These are phyloP conservation scores for Colletotrichum lindemuthianum DNA, from an alignment of 2,329 filamentous ascomycete genomes.

Conservation along the genomic window DNA sequence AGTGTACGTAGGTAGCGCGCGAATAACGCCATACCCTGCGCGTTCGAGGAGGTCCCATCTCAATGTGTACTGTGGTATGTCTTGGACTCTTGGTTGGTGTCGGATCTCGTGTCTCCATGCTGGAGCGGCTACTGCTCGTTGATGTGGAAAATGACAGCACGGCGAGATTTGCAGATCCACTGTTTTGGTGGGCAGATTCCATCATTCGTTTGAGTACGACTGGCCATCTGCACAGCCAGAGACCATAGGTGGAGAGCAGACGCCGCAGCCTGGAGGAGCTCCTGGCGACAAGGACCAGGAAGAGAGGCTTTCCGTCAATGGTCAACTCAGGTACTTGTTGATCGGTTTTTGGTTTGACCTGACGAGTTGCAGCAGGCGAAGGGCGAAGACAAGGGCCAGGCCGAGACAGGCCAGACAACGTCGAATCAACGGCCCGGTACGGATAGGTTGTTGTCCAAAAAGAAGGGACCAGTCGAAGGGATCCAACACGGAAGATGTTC, in stretches of 20 bases:
- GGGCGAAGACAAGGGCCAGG: constrained; percentile 17
- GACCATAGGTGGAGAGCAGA: constrained; percentile 32
- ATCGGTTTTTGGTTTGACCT: constrained; percentile 16
- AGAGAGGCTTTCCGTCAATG: constrained; percentile 25
- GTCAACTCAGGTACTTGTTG: not conserved
- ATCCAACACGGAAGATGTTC: not conserved
- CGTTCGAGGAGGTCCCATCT: constrained; percentile 22
- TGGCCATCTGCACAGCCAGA: constrained; percentile 33
- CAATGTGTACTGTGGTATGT: too few species aligned
- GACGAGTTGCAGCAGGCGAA: constrained; percentile 18
- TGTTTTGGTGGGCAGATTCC: constrained; percentile 33
- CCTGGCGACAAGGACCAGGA: constrained; percentile 33
- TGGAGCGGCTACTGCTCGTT: constrained; percentile 31
- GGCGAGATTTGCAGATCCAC: constrained; percentile 36
- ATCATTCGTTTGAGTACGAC: constrained; percentile 36
- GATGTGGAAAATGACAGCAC: constrained; percentile 35
- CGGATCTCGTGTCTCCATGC: constrained; percentile 31
- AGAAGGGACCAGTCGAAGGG: not conserved
- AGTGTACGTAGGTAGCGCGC: constrained; percentile 28
- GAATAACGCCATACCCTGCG: constrained; percentile 36
- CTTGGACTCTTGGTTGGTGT: constrained; percentile 32
- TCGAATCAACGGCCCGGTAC: constrained; percentile 17
- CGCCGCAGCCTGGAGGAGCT: constrained; percentile 20
- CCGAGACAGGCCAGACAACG: constrained; percentile 14
- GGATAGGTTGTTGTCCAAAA: constrained; percentile 1